These are phyloP conservation scores for Aspergillus candidus DNA, from an alignment of 2,329 filamentous ascomycete genomes.

Conservation along the genomic window DNA sequence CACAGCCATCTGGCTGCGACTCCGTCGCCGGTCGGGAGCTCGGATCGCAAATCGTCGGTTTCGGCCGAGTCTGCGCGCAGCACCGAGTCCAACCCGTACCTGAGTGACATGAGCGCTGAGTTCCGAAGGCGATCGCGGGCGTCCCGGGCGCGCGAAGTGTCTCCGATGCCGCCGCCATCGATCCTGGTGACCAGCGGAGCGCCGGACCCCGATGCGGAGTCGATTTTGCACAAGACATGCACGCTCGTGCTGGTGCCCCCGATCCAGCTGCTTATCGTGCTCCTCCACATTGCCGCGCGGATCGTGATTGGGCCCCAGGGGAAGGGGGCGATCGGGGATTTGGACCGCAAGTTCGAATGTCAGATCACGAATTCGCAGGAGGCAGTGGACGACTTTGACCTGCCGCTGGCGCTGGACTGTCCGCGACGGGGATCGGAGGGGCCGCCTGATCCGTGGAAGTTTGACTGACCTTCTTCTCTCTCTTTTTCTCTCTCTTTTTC, in stretches of 20 bases:
- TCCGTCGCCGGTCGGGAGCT: too few species aligned
- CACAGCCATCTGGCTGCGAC: too few species aligned
- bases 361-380: slow-evolving; percentile 14
- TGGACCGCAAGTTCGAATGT: slow-evolving; percentile 14
- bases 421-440: slow-evolving; percentile 16
- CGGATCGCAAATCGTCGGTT: too few species aligned
- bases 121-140: slow-evolving; percentile 53
- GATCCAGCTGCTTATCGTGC: slow-evolving; percentile 67
- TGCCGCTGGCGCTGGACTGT: slow-evolving; percentile 30
- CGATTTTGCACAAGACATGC: slow-evolving; percentile 69
- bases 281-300: slow-evolving; percentile 73
- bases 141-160: slow-evolving; percentile 52
- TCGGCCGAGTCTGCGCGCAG: slow-evolving; percentile 17
- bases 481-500: not conserved
- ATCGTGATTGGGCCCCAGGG: slow-evolving; percentile 49
- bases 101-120: slow-evolving; percentile 26
- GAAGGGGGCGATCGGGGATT: slow-evolving; percentile 15
- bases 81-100: slow-evolving; percentile 23
- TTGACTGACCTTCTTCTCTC: slow-evolving; percentile 17
- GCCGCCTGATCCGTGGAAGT: slow-evolving; percentile 22
- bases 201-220: slow-evolving; percentile 51
- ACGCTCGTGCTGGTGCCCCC: slow-evolving; percentile 76
- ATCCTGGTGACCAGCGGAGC: slow-evolving; percentile 52
- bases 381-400: slow-evolving; percentile 34
- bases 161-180: slow-evolving; percentile 62